phyloP scores from a whole-genome alignment of 2,329 filamentous ascomycete species.

The Sarocladium strictum region DNA sequence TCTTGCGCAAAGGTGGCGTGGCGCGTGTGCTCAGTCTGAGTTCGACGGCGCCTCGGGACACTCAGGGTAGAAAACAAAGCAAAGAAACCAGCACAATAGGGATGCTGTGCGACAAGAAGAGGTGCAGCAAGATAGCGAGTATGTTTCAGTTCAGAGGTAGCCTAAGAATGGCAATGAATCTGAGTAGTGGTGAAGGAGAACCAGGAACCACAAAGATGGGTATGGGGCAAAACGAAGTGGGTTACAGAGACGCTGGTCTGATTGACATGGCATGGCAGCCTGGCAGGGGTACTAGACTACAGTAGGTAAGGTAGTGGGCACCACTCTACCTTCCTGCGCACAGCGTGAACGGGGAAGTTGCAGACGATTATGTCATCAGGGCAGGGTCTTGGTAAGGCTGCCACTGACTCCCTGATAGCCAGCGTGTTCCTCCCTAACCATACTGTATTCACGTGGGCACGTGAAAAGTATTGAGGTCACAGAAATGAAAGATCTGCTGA shows the following conservation, averaged over 20 bases:
- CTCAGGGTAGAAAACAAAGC: neutral
- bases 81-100: neutral
- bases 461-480: too few species aligned
- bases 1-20: conserved; percentile 3
- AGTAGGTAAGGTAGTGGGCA: too few species aligned
- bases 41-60: neutral
- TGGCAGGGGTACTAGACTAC: too few species aligned
- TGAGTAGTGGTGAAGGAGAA: neutral
- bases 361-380: neutral
- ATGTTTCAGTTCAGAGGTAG: neutral
- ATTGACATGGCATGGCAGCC: neutral
- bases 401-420: too few species aligned
- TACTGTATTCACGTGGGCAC: too few species aligned
- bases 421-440: too few species aligned
- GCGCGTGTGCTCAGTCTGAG: neutral
- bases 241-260: neutral
- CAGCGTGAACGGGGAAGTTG: too few species aligned
- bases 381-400: neutral
- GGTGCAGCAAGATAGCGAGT: neutral
- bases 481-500: too few species aligned
- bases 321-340: too few species aligned
- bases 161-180: neutral
- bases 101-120: neutral
- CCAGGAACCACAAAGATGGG: neutral
- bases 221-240: neutral